Base-by-base conservation (phyloP, 805 yeast species). In the Ogataea nitratoaversa region DNA sequence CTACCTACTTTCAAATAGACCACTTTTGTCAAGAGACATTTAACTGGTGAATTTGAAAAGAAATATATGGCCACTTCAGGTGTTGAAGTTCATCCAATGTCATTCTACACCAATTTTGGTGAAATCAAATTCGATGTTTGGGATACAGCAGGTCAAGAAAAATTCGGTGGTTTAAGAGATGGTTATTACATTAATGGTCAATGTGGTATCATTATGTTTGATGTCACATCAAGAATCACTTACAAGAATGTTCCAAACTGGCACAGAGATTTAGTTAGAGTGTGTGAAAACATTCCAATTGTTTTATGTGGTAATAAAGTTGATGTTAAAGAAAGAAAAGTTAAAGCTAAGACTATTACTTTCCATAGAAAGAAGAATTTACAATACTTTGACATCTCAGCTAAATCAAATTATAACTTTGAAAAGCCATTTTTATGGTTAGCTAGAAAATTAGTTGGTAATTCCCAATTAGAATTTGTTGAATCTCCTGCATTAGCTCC, bases 141-240 rank as follows among this genome's bases (percentile, higher is more conserved):
- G 99, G 99, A 93, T 71, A 93, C 99, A 41, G 99, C 99, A 44
- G 99, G 99, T 52, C 99, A 93, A 78, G 99, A 93, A 75, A 93
- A 93, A 75, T 93, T 93, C 59, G 99, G 99, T 71, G 99, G 99
- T 60, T 78, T 93, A 65, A 90, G 99, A 79, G 99, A 93, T 65
- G 99, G 99, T 66, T 93, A 93, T 78, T 93, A 93, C 75, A 93
- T 93, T 70, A 91, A 93, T 69, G 99, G 99, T 65, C 96, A 93
- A 75, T 93, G 99, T 79, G 99, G 98, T 75, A 93, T 93, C 76
- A 93, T 93, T 70, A 93, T 93, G 99, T 93, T 93, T 67, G 99
- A 93, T 72, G 99, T 93, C 50, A 93, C 99, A 49, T 89, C 98
- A 39, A 90, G 99, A 79, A 91, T 93, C 75, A 93, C 99, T 57